Evolutionary conservation across 768 basidiomycete genomes (phyloP).

Genomic region (Rhodosporidiobolus odoratus): DNA sequence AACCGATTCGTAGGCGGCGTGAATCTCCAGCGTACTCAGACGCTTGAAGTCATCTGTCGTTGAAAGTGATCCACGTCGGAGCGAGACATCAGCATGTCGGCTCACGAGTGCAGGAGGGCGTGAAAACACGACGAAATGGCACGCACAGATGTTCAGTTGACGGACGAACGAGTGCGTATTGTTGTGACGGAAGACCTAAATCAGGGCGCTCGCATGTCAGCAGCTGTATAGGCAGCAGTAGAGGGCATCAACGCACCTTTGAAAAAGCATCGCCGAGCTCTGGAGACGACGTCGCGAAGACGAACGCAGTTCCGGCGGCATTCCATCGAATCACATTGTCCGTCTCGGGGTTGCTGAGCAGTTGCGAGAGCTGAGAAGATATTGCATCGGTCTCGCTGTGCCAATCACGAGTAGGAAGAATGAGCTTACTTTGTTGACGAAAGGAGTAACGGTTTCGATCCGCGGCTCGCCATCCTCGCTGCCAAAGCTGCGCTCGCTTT

Average conservation of each 20-base stretch:
- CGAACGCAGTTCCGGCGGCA: conserved; percentile 13
- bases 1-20: conserved; percentile 7
- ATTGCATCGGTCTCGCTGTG: background rate
- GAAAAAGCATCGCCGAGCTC: conserved; percentile 2
- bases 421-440: no score
- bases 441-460: no score
- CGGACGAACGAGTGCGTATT: conserved; percentile 26
- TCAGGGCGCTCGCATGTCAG: background rate
- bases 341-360: conserved; percentile 10
- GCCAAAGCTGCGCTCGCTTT: background rate
- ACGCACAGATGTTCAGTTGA: conserved; percentile 35
- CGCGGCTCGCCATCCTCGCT: no score
- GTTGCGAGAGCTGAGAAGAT: background rate
- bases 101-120: background rate
- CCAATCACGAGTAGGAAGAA: no score
- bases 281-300: conserved; percentile 11
- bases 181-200: conserved; percentile 23
- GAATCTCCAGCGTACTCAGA: conserved; percentile 11
- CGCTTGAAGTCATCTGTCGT: conserved; percentile 30
- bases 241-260: background rate
- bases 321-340: conserved; percentile 21
- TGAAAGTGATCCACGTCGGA: background rate
- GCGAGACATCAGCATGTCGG: background rate
- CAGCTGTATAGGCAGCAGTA: background rate
- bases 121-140: background rate